Conservation (phyloP, 148 eudicot genomes). For the Rhododendron kiyosumense region DNA sequence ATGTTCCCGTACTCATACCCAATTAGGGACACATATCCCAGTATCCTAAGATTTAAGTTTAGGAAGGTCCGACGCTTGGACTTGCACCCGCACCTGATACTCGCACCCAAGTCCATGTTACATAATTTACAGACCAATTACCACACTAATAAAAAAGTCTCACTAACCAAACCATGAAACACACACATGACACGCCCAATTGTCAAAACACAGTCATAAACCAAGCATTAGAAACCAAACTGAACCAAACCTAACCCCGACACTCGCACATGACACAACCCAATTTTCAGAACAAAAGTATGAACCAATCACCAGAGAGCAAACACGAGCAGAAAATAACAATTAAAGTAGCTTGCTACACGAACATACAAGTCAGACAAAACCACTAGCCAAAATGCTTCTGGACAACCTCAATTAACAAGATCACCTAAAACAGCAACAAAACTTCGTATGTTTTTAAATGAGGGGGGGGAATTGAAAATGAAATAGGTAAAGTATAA, state of each 20-base stretch:
- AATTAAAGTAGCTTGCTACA: background rate
- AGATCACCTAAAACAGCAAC: background rate
- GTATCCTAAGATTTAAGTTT: too few relatives aligned
- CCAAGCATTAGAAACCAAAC: too few relatives aligned
- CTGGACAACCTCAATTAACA: background rate
- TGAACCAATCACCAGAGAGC: background rate
- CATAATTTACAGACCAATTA: background rate
- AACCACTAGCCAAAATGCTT: background rate
- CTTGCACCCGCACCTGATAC: too few relatives aligned
- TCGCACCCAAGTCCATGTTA: too few relatives aligned
- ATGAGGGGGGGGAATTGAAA: background rate
- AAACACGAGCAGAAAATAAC: background rate
- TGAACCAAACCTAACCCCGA: too few relatives aligned
- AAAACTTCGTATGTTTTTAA: background rate
- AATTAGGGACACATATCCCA: too few relatives aligned
- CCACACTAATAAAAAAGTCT: background rate
- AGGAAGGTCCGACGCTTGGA: too few relatives aligned
- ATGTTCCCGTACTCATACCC: too few relatives aligned
- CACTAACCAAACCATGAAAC: too few relatives aligned
- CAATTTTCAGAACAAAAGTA: too few relatives aligned
- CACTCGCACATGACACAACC: too few relatives aligned
- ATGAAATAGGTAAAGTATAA: background rate
- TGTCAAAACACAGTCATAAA: too few relatives aligned
- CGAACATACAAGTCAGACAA: background rate
- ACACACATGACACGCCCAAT: background rate